These are phyloP conservation scores for Pichia thaimueangensis DNA, from an alignment of 805 yeast genomes.

Conservation along the genomic window DNA sequence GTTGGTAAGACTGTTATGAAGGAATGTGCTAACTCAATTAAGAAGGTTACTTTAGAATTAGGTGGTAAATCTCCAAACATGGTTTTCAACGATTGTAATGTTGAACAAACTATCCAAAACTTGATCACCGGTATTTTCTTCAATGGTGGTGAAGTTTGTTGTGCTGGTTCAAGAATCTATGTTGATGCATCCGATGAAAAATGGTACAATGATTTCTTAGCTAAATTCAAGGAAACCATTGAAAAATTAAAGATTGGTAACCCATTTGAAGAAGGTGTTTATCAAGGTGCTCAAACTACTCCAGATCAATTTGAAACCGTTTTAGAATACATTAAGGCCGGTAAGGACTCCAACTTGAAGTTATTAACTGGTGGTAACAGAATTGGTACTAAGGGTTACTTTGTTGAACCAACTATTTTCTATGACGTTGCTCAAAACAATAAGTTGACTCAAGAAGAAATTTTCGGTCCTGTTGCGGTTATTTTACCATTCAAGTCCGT, in stretches of 20 bases:
- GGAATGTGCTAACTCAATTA: conserved; percentile 65
- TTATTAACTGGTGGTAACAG: conserved; percentile 67
- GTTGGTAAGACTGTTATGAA: conserved; percentile 68
- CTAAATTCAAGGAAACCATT: conserved; percentile 51
- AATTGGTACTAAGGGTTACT: conserved; percentile 60
- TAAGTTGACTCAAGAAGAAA: conserved; percentile 65
- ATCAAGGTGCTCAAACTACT: conserved; percentile 77
- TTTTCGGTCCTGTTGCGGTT: conserved; percentile 76
- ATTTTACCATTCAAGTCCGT: conserved; percentile 58
- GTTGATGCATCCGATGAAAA: conserved; percentile 54
- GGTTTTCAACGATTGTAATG: conserved; percentile 62
- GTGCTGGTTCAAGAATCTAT: conserved; percentile 76
- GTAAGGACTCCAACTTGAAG: conserved; percentile 63
- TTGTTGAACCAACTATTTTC: conserved; percentile 68
- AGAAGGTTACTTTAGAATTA: conserved; percentile 73
- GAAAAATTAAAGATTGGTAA: conserved; percentile 63
- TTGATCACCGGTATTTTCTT: conserved; percentile 64
- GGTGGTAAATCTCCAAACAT: conserved; percentile 83
- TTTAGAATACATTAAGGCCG: conserved; percentile 57
- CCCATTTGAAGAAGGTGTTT: conserved; percentile 61
- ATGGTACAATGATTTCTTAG: conserved; percentile 52
- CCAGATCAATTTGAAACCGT: conserved; percentile 64
- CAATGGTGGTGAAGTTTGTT: conserved; percentile 80
- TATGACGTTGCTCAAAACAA: conserved; percentile 58
- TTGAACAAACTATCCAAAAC: conserved; percentile 42